These are phyloP conservation scores for Hemerocallis citrina DNA, from an alignment of 106 monocot species.

Conservation along the genomic window DNA sequence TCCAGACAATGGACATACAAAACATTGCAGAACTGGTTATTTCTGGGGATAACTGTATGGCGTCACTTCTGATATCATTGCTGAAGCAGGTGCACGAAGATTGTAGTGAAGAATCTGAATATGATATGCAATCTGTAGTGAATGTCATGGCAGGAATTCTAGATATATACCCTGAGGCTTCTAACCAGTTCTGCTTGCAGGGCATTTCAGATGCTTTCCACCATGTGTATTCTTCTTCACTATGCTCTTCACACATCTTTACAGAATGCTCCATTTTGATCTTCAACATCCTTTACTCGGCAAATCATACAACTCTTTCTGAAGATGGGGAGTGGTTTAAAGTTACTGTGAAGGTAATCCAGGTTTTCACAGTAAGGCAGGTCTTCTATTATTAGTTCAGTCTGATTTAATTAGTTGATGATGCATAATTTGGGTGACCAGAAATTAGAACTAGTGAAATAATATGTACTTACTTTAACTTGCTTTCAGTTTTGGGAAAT, in stretches of 20 bases:
- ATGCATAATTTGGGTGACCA: background rate
- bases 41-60: constrained; percentile 44
- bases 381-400: no score
- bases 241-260: constrained; percentile 20
- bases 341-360: constrained; percentile 59
- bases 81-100: constrained; percentile 31
- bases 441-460: background rate
- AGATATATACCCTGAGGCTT: constrained; percentile 46
- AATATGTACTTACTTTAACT: background rate
- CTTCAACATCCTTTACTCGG: constrained; percentile 57
- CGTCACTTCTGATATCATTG: constrained; percentile 47
- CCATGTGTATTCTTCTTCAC: constrained; percentile 19
- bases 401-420: background rate
- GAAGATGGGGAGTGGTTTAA: constrained; percentile 48
- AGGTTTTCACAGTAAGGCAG: no score
- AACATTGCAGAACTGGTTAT: constrained; percentile 56
- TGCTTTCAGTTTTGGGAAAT: background rate
- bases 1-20: constrained; percentile 36
- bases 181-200: constrained; percentile 44
- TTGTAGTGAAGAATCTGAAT: constrained; percentile 40
- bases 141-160: constrained; percentile 55
- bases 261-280: constrained; percentile 27
- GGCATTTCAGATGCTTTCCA: constrained; percentile 34
- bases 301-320: constrained; percentile 19
- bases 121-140: constrained; percentile 36